Conservation (phyloP, 2,329 filamentous ascomycete species). For the Corinectria fuckeliana region DNA sequence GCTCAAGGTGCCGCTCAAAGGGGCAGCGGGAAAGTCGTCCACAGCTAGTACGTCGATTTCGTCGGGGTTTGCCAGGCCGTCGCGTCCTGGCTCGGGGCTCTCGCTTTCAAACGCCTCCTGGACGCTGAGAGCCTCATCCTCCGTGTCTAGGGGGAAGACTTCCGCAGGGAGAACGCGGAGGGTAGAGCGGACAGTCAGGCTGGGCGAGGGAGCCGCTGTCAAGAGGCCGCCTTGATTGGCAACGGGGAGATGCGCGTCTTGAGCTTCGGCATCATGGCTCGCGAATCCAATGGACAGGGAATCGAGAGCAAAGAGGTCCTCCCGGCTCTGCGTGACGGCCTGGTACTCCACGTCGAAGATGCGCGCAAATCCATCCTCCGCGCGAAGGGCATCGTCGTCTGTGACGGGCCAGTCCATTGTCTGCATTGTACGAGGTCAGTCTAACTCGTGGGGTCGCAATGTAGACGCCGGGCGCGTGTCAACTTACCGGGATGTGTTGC, state of each 20-base stretch:
- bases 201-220: slow-evolving; percentile 9
- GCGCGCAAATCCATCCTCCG: slow-evolving; percentile 12
- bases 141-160: slow-evolving; percentile 6
- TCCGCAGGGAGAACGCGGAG: background rate
- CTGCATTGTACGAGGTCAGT: slow-evolving; percentile 2
- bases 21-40: background rate
- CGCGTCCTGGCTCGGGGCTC: background rate
- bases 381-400: slow-evolving; percentile 1
- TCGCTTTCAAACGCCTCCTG: slow-evolving; percentile 6
- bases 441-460: background rate
- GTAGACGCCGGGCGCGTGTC: background rate
- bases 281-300: background rate
- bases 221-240: slow-evolving; percentile 10
- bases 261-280: background rate
- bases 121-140: slow-evolving; percentile 9
- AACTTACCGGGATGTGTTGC: slow-evolving; percentile 25
- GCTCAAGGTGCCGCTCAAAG: slow-evolving; percentile 14
- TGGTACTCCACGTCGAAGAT: slow-evolving; percentile 18
- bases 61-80: slow-evolving; percentile 1
- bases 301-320: background rate
- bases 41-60: background rate
- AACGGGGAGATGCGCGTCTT: background rate
- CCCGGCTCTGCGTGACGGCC: slow-evolving; percentile 7
- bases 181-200: slow-evolving; percentile 4
- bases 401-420: slow-evolving; percentile 14